Percentiles rank a stretch among this genome's conserved stretches.
Conservation (phyloP, 2,329 filamentous ascomycete genomes). For the Beauveria caledonica region DNA sequence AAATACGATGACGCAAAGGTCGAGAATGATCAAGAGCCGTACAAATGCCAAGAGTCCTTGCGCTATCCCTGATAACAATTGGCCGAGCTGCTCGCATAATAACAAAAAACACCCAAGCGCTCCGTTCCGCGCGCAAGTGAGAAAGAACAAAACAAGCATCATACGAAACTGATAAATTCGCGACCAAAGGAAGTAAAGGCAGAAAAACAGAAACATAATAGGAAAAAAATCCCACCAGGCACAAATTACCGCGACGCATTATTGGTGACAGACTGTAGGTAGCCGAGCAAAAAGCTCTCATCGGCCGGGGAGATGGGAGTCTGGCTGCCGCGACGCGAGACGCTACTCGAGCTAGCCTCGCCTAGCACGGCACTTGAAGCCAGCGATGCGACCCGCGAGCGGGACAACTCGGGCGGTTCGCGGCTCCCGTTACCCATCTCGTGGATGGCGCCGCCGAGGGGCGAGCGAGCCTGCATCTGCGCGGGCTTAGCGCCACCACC, state of each 20-base stretch:
- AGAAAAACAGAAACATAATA: not conserved
- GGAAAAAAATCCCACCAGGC: not conserved
- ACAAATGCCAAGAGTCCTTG: not conserved
- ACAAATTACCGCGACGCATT: slow-evolving; percentile 25
- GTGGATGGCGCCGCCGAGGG: slow-evolving; percentile 4
- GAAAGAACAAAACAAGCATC: not conserved
- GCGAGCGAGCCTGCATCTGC: slow-evolving; percentile 3
- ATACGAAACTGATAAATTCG: not conserved
- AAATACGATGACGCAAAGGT: not conserved
- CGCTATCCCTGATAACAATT: slow-evolving; percentile 1
- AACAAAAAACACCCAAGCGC: not conserved
- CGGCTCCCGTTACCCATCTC: slow-evolving; percentile 12
- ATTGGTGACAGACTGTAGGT: slow-evolving; percentile 52
- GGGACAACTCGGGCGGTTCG: slow-evolving; percentile 14
- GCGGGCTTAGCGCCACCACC: not conserved
- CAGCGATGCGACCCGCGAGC: slow-evolving; percentile 36
- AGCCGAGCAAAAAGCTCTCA: slow-evolving; percentile 67
- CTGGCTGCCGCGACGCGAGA: slow-evolving; percentile 39
- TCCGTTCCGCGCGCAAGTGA: not conserved
- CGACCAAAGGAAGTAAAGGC: not conserved
- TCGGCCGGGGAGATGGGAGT: slow-evolving; percentile 59
- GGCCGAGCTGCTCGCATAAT: not conserved
- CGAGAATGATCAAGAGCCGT: not conserved
- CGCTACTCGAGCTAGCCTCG: slow-evolving; percentile 20
- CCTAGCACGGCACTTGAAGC: slow-evolving; percentile 26